phyloP scores from a whole-genome alignment of 2,329 filamentous ascomycete species.

The Lasiodiplodia theobromae region DNA sequence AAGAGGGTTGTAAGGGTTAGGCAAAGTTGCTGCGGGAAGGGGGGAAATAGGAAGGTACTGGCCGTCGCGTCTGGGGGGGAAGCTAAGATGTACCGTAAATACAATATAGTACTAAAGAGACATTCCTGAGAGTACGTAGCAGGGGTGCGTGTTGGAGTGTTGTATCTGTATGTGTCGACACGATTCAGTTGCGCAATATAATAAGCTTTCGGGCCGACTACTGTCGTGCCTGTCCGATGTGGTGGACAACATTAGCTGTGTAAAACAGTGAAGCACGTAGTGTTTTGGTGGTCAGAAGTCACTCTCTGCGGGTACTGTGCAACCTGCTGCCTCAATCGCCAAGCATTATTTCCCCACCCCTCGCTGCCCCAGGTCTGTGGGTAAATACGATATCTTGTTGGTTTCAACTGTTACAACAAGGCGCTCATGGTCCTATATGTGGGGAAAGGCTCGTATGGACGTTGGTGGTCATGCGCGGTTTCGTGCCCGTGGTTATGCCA shows the following conservation, averaged over 20 bases:
- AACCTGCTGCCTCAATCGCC: not conserved
- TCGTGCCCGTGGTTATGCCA: not conserved
- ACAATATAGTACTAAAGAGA: not conserved
- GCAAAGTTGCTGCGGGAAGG: not conserved
- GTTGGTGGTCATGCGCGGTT: not conserved
- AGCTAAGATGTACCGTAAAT: not conserved
- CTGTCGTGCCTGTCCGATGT: not conserved
- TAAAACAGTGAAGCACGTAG: not conserved
- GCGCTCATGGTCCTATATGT: not conserved
- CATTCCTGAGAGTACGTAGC: not conserved
- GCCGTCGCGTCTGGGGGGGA: not conserved
- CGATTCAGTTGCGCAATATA: conserved; percentile 9
- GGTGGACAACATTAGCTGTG: not conserved
- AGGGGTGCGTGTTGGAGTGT: not conserved
- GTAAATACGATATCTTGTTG: not conserved
- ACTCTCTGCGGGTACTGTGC: not conserved
- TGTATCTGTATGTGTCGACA: not conserved
- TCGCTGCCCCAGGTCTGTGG: not conserved
- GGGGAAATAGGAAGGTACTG: not conserved
- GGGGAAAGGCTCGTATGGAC: not conserved
- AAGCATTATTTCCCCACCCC: not conserved
- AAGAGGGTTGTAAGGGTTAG: not conserved
- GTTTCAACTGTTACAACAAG: not conserved
- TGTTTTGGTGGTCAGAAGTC: not conserved
- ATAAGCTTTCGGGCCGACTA: conserved; percentile 13